A percentile compares a stretch with the other conserved stretches of the same genome.
These are phyloP conservation scores for Ganoderma sinense DNA, from an alignment of 1,284 basidiomycete species.

Conservation along the genomic window DNA sequence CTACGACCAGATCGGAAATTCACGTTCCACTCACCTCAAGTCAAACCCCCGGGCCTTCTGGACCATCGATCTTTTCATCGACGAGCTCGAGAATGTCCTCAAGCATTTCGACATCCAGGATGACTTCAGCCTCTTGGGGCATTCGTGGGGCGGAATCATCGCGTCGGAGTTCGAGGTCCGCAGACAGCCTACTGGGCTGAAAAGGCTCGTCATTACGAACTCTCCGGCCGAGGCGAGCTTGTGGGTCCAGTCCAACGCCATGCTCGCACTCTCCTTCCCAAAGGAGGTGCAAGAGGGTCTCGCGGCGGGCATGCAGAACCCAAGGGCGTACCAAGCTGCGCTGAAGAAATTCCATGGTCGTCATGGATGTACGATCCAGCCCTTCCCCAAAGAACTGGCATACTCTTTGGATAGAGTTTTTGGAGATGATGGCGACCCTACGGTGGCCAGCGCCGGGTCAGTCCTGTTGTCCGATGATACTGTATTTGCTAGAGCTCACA, in stretches of 20 bases:
- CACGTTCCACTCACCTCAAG: conserved; percentile 40
- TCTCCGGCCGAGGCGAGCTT: conserved; percentile 32
- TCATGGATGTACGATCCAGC: conserved; percentile 35
- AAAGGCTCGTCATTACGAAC: conserved; percentile 36
- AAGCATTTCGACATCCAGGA: conserved; percentile 34
- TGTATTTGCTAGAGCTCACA: neutral
- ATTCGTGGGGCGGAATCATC: conserved; percentile 46
- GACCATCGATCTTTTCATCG: conserved; percentile 41
- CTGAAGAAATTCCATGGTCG: conserved; percentile 30
- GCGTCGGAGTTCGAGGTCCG: conserved; percentile 33
- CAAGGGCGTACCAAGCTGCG: conserved; percentile 34
- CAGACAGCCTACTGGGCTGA: conserved; percentile 36
- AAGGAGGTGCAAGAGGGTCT: conserved; percentile 34
- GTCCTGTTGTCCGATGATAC: neutral
- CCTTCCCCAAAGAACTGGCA: conserved; percentile 32
- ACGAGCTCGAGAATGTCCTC: conserved; percentile 42
- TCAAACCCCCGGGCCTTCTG: conserved; percentile 40
- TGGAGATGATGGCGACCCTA: conserved; percentile 31
- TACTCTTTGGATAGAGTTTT: conserved; percentile 27
- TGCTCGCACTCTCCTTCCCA: conserved; percentile 33
- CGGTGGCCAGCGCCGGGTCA: conserved; percentile 31
- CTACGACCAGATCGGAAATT: conserved; percentile 45
- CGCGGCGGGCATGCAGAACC: conserved; percentile 34
- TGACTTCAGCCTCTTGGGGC: conserved; percentile 38
- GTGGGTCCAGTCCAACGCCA: conserved; percentile 30